A percentile compares a stretch with the other conserved stretches of the same genome.
Evolutionary conservation across 2,329 filamentous ascomycete species (phyloP).

Genomic region (Cercospora sesami): DNA sequence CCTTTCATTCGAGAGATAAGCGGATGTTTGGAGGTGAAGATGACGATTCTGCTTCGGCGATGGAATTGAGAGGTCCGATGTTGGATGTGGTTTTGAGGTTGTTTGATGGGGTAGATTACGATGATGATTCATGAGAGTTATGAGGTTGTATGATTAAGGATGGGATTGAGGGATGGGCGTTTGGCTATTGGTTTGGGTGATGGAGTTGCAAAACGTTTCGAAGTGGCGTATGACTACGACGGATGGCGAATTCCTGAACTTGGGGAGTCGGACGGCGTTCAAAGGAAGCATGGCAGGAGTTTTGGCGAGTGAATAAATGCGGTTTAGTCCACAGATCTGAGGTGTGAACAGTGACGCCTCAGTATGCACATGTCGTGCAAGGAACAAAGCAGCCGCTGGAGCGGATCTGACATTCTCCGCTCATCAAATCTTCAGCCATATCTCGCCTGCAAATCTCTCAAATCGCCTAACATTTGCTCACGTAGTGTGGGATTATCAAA

Average conservation of each 20-base stretch:
- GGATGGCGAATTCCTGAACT: too few relatives aligned
- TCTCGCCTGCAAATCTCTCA: neutral
- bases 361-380: too few relatives aligned
- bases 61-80: conserved; percentile 46
- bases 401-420: neutral
- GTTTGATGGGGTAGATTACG: conserved; percentile 49
- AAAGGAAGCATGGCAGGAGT: neutral
- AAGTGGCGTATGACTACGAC: too few relatives aligned
- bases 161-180: too few relatives aligned
- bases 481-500: neutral
- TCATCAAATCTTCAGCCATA: neutral
- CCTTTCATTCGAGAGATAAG: conserved; percentile 21
- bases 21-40: conserved; percentile 48
- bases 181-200: too few relatives aligned
- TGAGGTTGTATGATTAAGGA: neutral
- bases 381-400: neutral
- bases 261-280: neutral
- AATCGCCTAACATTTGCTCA: neutral
- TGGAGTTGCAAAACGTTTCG: too few relatives aligned
- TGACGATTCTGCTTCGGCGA: conserved; percentile 40
- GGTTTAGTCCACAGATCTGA: too few relatives aligned
- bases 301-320: neutral
- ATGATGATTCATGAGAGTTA: conserved; percentile 27
- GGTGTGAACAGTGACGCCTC: too few relatives aligned
- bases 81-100: conserved; percentile 49